Evolutionary conservation across 257 asterid genomes (phyloP).

Genomic region (Solanum sparsipilum): DNA sequence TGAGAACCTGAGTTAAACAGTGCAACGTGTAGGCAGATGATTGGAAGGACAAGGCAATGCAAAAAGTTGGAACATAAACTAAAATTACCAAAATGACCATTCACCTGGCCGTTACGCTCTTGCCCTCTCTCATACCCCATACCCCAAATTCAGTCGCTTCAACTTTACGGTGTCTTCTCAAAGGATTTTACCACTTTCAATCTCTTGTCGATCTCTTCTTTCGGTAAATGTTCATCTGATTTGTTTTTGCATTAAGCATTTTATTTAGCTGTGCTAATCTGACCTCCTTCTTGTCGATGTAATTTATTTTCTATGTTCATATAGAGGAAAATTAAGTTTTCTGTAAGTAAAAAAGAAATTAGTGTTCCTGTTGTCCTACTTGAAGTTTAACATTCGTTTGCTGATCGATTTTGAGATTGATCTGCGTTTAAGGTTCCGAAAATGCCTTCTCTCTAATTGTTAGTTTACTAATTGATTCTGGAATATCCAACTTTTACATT

Average conservation of each 20-base stretch:
- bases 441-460: background rate
- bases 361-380: background rate
- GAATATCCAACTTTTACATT: background rate
- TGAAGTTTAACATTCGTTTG: background rate
- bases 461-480: background rate
- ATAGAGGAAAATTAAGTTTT: background rate
- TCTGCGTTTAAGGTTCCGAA: background rate
- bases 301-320: background rate
- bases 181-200: background rate
- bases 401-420: background rate
- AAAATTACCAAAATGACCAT: background rate
- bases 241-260: background rate
- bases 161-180: background rate
- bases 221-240: background rate
- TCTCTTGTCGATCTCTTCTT: background rate
- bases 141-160: background rate
- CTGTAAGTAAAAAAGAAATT: background rate
- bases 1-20: background rate
- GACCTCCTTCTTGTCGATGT: background rate
- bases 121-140: background rate
- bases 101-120: background rate
- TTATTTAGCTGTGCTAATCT: background rate
- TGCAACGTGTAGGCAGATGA: background rate
- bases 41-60: background rate
- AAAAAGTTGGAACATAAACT: background rate